Base-by-base conservation (phyloP, 116 monocot species). In the Dioscorea cayenensis region DNA sequence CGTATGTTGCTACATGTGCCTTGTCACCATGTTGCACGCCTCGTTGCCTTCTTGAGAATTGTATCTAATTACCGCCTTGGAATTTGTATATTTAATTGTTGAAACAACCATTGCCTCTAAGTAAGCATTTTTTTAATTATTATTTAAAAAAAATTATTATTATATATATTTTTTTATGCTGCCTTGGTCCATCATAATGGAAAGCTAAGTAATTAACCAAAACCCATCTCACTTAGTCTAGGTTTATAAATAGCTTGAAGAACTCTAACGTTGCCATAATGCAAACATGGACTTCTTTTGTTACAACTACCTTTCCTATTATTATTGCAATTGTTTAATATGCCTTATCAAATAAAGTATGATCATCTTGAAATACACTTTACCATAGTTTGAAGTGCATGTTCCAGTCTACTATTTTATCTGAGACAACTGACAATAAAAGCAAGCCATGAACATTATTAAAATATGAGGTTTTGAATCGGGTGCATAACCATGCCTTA, bases 211-310 rank as follows among this genome's bases (percentile, higher is more conserved):
- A 92, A 78, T 97, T 93, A 69, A 92, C 80, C 25, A n/a, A 88
- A 67, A 14, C 83, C 90, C 77, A 77, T 85, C 59, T 87, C 84
- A 80, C 79, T 83, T 72, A 92, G 73, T 16, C 55, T 36, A 70
- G 23, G 69, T 63, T 90, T 82, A 78, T 76, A 82, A 35, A 97
- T 74, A 72, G 96, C 93, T 62, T 92, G 36, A 38, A 97, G 86
- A 37, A 97, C 83, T 78, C 88, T 82, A 60, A 97, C 73, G 74
- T 97, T 93, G 71, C 96, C 96, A 67, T 92, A 90, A 32, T 97
- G 96, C 20, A 97, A 84, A 67, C 96, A 97, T 2, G 96, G 96
- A n/a, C n/a, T 70, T 97, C 92, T 76, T 90, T 97, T 17, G 96
- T 92, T 10, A 92, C 86, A 32, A 92, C 68, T 36, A 97, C 80